Conservation (phyloP, 2,329 filamentous ascomycete genomes). For the Gliomastix tumulicola region DNA sequence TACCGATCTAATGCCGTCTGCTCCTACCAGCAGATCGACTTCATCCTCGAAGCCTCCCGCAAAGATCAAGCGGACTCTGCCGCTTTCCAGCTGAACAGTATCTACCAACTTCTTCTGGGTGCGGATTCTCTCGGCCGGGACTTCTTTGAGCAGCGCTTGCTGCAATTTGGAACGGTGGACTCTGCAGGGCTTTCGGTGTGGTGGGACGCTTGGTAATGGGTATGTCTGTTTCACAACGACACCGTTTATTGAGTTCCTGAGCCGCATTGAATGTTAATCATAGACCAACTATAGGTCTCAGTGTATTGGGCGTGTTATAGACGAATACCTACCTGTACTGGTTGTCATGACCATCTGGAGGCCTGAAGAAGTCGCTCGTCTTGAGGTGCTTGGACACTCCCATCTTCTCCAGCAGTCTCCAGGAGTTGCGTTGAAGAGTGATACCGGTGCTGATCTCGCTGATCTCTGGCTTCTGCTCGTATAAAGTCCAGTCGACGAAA, state of each 20-base stretch:
- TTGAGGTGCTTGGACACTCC: constrained; percentile 21
- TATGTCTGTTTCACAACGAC: constrained; percentile 16
- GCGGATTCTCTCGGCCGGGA: constrained; percentile 32
- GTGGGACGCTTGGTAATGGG: constrained; percentile 12
- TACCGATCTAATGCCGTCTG: constrained; percentile 44
- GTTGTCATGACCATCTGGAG: constrained; percentile 14
- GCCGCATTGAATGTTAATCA: neutral
- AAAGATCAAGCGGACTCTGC: constrained; percentile 33
- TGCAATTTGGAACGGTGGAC: constrained; percentile 34
- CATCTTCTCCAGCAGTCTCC: constrained; percentile 22
- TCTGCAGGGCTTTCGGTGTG: constrained; percentile 16
- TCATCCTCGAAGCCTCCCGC: constrained; percentile 29
- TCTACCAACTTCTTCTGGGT: constrained; percentile 33
- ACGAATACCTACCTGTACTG: constrained; percentile 9
- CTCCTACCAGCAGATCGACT: constrained; percentile 41
- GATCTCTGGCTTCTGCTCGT: constrained; percentile 25
- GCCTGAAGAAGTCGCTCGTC: constrained; percentile 19
- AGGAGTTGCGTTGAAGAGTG: constrained; percentile 23
- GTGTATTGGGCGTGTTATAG: too few species aligned
- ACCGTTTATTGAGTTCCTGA: constrained; percentile 17
- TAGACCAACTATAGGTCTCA: too few species aligned
- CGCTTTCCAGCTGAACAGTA: constrained; percentile 25
- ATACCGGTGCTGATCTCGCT: constrained; percentile 28
- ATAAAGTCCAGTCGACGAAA: constrained; percentile 21
- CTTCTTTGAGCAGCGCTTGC: constrained; percentile 35